Evolutionary conservation across 2,329 filamentous ascomycete genomes (phyloP).

Genomic region (Pyricularia sp.): DNA sequence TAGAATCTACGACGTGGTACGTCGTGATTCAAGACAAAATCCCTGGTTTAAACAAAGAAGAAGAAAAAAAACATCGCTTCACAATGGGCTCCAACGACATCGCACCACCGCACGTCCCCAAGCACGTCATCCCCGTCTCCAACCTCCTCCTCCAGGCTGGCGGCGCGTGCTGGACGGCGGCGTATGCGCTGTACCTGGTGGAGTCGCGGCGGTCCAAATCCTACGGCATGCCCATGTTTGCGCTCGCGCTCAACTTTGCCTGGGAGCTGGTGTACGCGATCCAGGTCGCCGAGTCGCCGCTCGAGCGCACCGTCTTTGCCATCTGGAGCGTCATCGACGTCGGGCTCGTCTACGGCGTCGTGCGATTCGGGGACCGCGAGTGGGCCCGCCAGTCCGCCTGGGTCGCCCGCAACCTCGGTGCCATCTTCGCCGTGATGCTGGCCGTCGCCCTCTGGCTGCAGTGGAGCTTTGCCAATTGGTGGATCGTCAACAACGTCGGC

Average conservation of each 20-base stretch:
- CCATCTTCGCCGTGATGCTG: not conserved
- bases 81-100: conserved; percentile 4
- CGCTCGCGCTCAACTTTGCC: conserved; percentile 4
- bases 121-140: conserved; percentile 1
- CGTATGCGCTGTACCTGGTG: conserved; percentile 2
- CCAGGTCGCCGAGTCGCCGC: conserved; percentile 3
- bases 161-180: conserved; percentile 1
- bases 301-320: conserved; percentile 4
- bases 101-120: not conserved
- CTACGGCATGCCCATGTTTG: conserved; percentile 4
- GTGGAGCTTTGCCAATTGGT: conserved; percentile 2
- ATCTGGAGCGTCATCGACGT: conserved; percentile 3
- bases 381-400: not conserved
- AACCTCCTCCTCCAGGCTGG: not conserved
- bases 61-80: not conserved
- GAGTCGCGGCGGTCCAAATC: conserved; percentile 3
- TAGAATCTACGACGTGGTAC: too few species aligned
- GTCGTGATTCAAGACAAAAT: too few species aligned
- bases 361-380: not conserved
- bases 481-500: not conserved
- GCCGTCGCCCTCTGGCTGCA: not conserved
- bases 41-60: too few species aligned
- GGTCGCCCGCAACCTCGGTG: not conserved
- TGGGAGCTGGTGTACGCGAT: conserved; percentile 5
- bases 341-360: conserved; percentile 4